Base-by-base conservation (phyloP, 176 grass and related monocot species). In the Oryza nivara region DNA sequence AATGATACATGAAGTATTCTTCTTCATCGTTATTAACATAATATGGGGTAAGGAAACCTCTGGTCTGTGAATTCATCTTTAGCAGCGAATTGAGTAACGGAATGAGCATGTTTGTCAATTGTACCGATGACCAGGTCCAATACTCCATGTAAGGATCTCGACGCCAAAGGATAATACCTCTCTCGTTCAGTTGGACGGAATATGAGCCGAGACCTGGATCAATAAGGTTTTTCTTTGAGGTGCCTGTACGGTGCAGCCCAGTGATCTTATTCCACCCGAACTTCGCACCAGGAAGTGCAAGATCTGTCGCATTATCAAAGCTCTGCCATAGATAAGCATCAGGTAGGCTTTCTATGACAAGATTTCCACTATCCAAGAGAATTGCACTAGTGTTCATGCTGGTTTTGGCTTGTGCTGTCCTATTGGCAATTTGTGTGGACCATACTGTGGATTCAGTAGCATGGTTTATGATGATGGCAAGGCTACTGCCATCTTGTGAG, bases 1-100 rank as follows among this genome's bases (percentile, higher is more conserved):
- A 56, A 6, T 20, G 52, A 0, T 56, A 56, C 17, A 56, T 56
- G 52, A 56, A 56, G 52, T 56, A 56, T 0, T 56, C 52, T 0
- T 56, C 52, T 20, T 56, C 52, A 0, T 20, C 0, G 52, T 56
- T 56, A 0, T 56, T 56, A 20, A 0, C 0, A 20, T 56, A 56
- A 20, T 56, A 0, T 20, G 52, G 52, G 16, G 52, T 56, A 19
- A 56, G 52, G 52, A 56, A 56, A 20, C 52, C 52, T 20, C 0
- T 56, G 16, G 52, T 56, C 17, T 56, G 5, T 7, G 52, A 0
- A 20, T 56, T 56, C 52, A 56, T 56, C 0, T 56, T 0, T 20
- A 56, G 52, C 0, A 56, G 17, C 4, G 52, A 56, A 7, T 56
- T 56, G 52, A 56, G 52, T 7, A 56, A 20, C 0, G 52, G 52